Conservation (phyloP, 108 stramenopile species). For the Stephanodiscus minutulus region DNA sequence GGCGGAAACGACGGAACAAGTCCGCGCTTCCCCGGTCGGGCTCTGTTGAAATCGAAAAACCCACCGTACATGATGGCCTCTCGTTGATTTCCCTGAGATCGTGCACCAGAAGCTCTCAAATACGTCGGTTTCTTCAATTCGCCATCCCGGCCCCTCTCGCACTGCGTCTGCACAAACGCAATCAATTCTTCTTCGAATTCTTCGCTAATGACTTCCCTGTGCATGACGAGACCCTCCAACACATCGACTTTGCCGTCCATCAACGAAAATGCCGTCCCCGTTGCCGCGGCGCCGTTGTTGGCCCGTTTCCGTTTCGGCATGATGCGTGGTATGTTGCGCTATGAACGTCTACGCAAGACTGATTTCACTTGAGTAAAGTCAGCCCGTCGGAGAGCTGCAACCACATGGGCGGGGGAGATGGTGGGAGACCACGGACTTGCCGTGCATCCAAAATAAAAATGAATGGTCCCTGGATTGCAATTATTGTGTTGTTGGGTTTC, state of each 20-base stretch:
- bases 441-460: no score
- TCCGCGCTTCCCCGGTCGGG: conserved; percentile 44
- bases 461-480: no score
- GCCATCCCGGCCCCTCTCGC: conserved; percentile 36
- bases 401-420: no score
- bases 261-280: conserved; percentile 24
- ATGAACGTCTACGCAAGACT: no score
- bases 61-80: conserved; percentile 44
- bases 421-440: no score
- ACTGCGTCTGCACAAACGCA: conserved; percentile 28
- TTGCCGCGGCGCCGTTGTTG: not conserved
- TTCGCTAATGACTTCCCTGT: conserved; percentile 32
- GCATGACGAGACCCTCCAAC: conserved; percentile 36
- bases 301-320: conserved; percentile 10
- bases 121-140: conserved; percentile 48
- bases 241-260: conserved; percentile 29
- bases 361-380: no score
- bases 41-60: conserved; percentile 47
- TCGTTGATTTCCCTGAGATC: conserved; percentile 48
- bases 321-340: conserved; percentile 26
- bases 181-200: conserved; percentile 30
- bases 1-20: conserved; percentile 42
- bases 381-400: no score
- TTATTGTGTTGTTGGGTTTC: no score
- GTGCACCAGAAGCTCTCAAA: conserved; percentile 25